Conservation (phyloP, 1,284 basidiomycete genomes). For the Fomitopsis pinicola region DNA sequence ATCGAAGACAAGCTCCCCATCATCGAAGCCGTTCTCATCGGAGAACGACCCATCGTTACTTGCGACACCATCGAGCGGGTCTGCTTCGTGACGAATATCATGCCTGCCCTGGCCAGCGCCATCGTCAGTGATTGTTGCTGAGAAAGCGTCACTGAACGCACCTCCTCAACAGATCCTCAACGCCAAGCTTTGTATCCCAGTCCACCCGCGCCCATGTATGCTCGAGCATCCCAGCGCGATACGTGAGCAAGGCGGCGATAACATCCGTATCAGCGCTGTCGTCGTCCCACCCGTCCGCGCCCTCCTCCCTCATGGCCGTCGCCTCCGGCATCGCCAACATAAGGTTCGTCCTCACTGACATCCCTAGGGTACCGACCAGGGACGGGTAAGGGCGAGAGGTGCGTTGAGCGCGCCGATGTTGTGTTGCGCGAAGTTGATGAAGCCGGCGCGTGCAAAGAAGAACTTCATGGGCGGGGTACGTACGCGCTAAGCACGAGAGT, state of each 20-base stretch:
- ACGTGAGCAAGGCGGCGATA: conserved; percentile 80
- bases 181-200: conserved; percentile 69
- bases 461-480: conserved; percentile 73
- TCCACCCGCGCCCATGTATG: conserved; percentile 84
- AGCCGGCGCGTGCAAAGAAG: conserved; percentile 67
- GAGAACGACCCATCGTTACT: conserved; percentile 32
- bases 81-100: conserved; percentile 36
- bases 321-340: conserved; percentile 30
- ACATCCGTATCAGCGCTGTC: conserved; percentile 72
- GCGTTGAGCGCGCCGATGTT: conserved; percentile 6
- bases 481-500: too few species aligned
- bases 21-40: conserved; percentile 40
- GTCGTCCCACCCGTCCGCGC: conserved; percentile 40
- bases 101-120: conserved; percentile 29
- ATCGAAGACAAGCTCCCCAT: conserved; percentile 27
- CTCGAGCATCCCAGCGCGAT: conserved; percentile 74
- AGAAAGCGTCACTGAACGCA: conserved; percentile 26
- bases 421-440: conserved; percentile 42
- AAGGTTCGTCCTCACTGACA: conserved; percentile 39
- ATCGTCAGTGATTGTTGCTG: not conserved
- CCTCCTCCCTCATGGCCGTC: conserved; percentile 30
- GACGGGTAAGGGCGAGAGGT: conserved; percentile 17
- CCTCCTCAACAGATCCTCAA: conserved; percentile 66
- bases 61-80: conserved; percentile 18
- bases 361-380: conserved; percentile 11